Base-by-base conservation (phyloP, 495 filamentous ascomycete species). In the Xylaria castorea region DNA sequence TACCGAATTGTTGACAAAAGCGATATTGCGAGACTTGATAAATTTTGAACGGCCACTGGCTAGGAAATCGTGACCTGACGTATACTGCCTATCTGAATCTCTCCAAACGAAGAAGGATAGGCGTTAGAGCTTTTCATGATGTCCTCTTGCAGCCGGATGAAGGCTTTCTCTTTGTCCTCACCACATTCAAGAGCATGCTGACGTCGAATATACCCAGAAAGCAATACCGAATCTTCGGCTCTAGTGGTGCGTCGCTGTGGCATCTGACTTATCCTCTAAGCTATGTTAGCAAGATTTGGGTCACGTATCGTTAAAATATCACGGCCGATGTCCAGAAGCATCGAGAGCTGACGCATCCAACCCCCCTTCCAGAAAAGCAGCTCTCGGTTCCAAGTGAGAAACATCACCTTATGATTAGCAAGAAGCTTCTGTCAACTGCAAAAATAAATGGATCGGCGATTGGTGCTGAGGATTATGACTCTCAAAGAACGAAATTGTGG, bases 391-490 rank as follows among this genome's bases (percentile, higher is more conserved):
- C 55, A n/a, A 42, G 72, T 62, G n/a, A 68, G 69, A 58, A 79
- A 81, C 22, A 74, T 20, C 30, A 77, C 66, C 2, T 57, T 3
- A 55, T 2, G 1, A 6, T 81, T 76, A 0, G 80, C 80, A 22
- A 81, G 60, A 1, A 81, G 72, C 65, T 79, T 79, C 44, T 82
- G 80, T 5, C 80, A 61, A 12, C 76, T 27, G 34, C 4, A 7
- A 34, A 20, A 27, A 30, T 3, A 57, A 14, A 57, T 8, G 12
- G 1, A 30, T 30, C 3, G 9, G 51, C 5, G 25, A 30, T 57
- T 57, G 25, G 51, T 16, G 11, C 14, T 16, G 1, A 25, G 14
- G 51, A 14, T 16, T 3, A 57, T 7, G 3, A 30, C 25, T 5
- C 0, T 22, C 2, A 16, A 30, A 30, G 9, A 5, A 16, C 20